Evolutionary conservation across 2,329 filamentous ascomycete species (phyloP), one percentile per base, ranked within the genome.

Genomic region (Thelonectria olida): DNA sequence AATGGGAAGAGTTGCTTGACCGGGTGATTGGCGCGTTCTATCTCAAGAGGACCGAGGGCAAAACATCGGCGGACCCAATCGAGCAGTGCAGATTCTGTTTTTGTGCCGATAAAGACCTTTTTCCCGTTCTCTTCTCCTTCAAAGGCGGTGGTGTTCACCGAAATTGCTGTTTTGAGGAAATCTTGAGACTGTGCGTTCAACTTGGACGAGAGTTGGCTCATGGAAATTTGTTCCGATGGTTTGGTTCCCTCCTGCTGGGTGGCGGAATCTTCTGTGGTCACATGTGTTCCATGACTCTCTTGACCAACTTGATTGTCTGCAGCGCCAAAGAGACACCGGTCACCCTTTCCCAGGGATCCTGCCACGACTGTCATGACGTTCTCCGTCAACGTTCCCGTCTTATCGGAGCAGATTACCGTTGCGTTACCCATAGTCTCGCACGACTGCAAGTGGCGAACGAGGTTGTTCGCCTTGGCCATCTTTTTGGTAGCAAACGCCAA

Each of bases 401-500:
- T 90, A 77, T 90, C 88, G 1, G 87, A 89, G 76, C 88, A 90
- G 51, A 90, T 89, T 0, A 85, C 88, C 1, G 89, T 91, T 7
- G 90, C 90, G 71, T 92, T 93, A 53, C 91, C 91, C 90, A 93
- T 93, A 44, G 92, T 92, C 75, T 93, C 91, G 70, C 91, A 93
- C 19, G 91, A 90, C 71, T 91, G 90, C 58, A 93, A 82, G 58
- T 92, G 89, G 34, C 91, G 88, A 44, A 93, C 90, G 59, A 93
- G 78, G 69, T 93, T 93, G 78, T 91, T 91, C 75, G 93, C 90
- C 68, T 87, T 90, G 59, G 92, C 78, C 91, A 93, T 93, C 56
- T 89, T 86, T 10, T 88, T 92, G 1, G 90, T 93, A 5, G 91
- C 91, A 74, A 92, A 93, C 9, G 90, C 91, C 44, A 93, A 79